Conservation (phyloP, 2,329 filamentous ascomycete species). For the Clarireedia hainanense region DNA sequence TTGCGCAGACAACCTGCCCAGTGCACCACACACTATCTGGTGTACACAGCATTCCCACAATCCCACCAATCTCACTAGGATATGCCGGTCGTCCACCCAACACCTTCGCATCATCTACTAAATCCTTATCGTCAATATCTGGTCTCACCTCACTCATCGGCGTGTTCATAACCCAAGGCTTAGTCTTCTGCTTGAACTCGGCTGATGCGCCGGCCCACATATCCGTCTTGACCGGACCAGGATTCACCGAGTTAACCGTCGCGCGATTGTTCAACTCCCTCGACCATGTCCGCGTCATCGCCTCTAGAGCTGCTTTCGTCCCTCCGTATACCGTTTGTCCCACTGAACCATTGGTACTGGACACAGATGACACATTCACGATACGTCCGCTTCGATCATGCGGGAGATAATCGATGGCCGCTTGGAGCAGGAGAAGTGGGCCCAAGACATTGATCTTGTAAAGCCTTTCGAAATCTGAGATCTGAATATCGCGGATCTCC, state of each 20-base stretch:
- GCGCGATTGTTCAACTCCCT: constrained; percentile 52
- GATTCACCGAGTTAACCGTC: constrained; percentile 60
- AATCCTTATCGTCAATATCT: constrained; percentile 52
- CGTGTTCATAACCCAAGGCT: constrained; percentile 53
- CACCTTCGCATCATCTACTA: constrained; percentile 50
- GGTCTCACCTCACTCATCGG: constrained; percentile 56
- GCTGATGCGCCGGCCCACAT: constrained; percentile 53
- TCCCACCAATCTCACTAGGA: constrained; percentile 63
- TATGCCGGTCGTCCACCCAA: constrained; percentile 55
- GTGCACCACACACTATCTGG: constrained; percentile 70
- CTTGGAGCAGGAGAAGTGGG: constrained; percentile 70
- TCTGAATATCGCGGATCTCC: constrained; percentile 51
- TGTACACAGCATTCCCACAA: constrained; percentile 68
- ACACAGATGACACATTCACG: constrained; percentile 54
- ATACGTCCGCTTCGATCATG: constrained; percentile 58
- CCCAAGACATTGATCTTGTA: constrained; percentile 79
- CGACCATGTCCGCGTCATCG: constrained; percentile 63
- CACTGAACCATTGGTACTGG: constrained; percentile 47
- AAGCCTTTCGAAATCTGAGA: constrained; percentile 59
- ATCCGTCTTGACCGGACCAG: constrained; percentile 57
- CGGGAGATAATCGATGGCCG: constrained; percentile 61
- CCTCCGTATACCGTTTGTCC: constrained; percentile 56
- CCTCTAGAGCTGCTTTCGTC: constrained; percentile 59
- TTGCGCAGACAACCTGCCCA: constrained; percentile 71
- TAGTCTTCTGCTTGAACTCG: constrained; percentile 50